A percentile compares a stretch with the other conserved stretches of the same genome.
Conservation (phyloP, 148 eudicot species). For the Rhododendron griersonianum region DNA sequence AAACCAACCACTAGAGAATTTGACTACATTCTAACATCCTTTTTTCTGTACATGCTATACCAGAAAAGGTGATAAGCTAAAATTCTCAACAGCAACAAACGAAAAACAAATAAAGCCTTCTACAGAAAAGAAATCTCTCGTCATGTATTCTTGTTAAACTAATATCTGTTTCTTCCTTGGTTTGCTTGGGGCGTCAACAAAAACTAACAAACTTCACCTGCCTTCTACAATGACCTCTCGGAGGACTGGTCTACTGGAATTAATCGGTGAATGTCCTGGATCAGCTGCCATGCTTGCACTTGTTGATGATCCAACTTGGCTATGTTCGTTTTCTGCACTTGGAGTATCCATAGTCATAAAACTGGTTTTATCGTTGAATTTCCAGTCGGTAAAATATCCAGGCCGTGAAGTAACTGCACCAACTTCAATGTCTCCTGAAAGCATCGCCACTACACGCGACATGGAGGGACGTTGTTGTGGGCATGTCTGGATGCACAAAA, state of each 20-base stretch:
- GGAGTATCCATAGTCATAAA: slow-evolving; percentile 25
- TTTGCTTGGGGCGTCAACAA: too few species aligned
- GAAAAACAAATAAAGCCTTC: not conserved
- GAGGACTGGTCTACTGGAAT: slow-evolving; percentile 1
- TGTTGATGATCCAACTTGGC: slow-evolving; percentile 20
- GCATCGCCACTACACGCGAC: slow-evolving; percentile 87
- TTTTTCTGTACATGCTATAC: not conserved
- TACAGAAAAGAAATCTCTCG: not conserved
- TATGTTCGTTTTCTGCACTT: slow-evolving; percentile 10
- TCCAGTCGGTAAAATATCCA: slow-evolving; percentile 75
- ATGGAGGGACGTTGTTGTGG: slow-evolving; percentile 74
- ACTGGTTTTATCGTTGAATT: slow-evolving; percentile 41
- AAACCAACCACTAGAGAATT: not conserved
- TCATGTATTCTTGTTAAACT: not conserved
- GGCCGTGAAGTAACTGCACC: slow-evolving; percentile 53
- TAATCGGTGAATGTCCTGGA: slow-evolving; percentile 19
- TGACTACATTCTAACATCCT: not conserved
- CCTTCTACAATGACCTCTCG: slow-evolving; percentile 12
- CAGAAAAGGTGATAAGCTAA: not conserved
- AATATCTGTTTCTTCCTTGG: not conserved
- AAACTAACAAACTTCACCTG: slow-evolving; percentile 8
- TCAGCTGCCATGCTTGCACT: slow-evolving; percentile 16
- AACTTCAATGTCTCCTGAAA: slow-evolving; percentile 65
- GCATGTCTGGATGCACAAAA: slow-evolving; percentile 84
- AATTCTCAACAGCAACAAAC: not conserved